Percentiles rank a stretch among this genome's conserved stretches.
phyloP scores from a whole-genome alignment of 129 eudicot genomes.

The Tanacetum coccineum region DNA sequence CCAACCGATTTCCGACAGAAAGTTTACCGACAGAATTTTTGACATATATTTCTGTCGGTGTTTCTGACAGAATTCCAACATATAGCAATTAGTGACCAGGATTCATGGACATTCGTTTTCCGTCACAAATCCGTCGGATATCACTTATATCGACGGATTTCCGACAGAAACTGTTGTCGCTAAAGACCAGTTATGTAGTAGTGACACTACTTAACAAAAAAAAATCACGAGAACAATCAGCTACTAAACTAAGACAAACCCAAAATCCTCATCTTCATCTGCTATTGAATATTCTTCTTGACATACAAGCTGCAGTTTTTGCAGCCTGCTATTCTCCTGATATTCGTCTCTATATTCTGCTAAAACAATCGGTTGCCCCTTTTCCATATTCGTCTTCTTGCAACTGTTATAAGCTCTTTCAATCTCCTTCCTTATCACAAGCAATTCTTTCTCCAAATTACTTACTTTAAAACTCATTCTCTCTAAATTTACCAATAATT shows the following conservation, averaged over 20 bases:
- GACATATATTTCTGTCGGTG: no score
- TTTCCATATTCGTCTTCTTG: conserved; percentile 13
- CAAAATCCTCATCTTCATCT: conserved; percentile 1
- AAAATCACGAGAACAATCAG: neutral
- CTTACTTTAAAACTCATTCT: conserved; percentile 48
- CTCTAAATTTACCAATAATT: conserved; percentile 39
- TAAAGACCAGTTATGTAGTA: no score
- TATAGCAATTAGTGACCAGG: no score
- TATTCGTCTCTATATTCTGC: conserved; percentile 68
- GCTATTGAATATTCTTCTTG: conserved; percentile 53
- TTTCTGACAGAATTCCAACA: no score
- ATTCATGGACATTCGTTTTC: no score
- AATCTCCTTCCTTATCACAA: conserved; percentile 43
- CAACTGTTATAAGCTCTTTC: conserved; percentile 23
- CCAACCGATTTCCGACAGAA: no score
- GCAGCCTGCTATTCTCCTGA: conserved; percentile 47
- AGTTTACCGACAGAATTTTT: no score
- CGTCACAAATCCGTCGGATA: no score
- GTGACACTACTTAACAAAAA: no score
- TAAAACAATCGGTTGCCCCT: conserved; percentile 46
- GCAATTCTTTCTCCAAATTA: conserved; percentile 54
- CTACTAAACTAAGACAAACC: neutral
- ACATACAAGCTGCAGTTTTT: conserved; percentile 56
- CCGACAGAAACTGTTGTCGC: no score
- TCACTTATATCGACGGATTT: no score